Evolutionary conservation across 192 early-diverging fungal species (phyloP), one percentile per base, ranked within the genome.

Genomic region (Gonapodya prolifera): DNA sequence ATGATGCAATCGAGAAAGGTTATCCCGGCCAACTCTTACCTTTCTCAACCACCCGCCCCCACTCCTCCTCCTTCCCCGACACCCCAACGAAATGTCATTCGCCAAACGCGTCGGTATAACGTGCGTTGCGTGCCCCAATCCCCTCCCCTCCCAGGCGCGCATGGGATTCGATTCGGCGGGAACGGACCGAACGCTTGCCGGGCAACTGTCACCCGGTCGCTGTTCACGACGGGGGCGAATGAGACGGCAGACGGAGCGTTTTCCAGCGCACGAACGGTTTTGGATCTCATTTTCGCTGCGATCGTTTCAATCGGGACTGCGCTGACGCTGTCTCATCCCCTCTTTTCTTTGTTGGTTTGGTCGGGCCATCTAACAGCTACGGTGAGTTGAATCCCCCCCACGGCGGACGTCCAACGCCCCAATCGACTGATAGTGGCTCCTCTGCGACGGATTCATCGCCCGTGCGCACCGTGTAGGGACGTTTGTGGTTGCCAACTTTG

Each of bases 41-140:
- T n/a, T n/a, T n/a, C n/a, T n/a, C n/a, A n/a, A n/a, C n/a, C n/a
- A n/a, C n/a, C n/a, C n/a, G n/a, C n/a, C n/a, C n/a, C n/a, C n/a
- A n/a, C n/a, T n/a, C n/a, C n/a, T n/a, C n/a, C n/a, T n/a, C n/a
- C n/a, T n/a, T n/a, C n/a, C n/a, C n/a, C n/a, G n/a, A n/a, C n/a
- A n/a, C n/a, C 45, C 45, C n/a, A 69, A n/a, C 45, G 31, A 2
- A 18, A 73, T 73, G 71, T 73, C 71, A 2, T 73, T 73, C 71
- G 28, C 8, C 28, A 73, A 73, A 32, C 71, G 71, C 16, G 71
- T 73, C 18, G 71, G 2, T 30, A 29, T 73, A 8, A 73, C 71
- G 28, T 73, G 29, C 16, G 71, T 18, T 30, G 71, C 28, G 31
- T 16, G 71, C 2, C 31, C 23, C 23, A 61, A 61, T n/a, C n/a